Base-by-base conservation (phyloP, 2,329 filamentous ascomycete species). In the Ophiostoma sp. region DNA sequence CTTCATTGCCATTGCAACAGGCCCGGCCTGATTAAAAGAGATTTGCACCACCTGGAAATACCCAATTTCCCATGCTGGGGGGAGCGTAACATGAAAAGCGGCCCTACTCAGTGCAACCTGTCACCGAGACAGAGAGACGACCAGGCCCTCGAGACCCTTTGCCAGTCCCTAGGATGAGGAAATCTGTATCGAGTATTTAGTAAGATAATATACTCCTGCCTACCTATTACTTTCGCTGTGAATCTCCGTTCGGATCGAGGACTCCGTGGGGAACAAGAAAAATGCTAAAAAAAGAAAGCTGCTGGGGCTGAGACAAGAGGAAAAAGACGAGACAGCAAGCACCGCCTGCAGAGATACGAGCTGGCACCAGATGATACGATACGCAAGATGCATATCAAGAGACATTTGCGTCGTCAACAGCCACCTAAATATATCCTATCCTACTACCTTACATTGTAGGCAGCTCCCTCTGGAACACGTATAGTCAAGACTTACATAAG, bases 61-160 rank as follows among this genome's bases (percentile, higher is more conserved):
- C 52, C 62, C 65, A 70, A 70, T 70, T 69, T 70, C 69, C 69
- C 69, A 63, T 11, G 18, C 18, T 14, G 49, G n/a, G 49, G 40
- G 45, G 38, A 27, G 52, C 42, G 65, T 62, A 66, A 63, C 64
- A 41, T 64, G 27, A 18, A 36, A 64, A 38, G 14, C 52, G 65
- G 65, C 41, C 65, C 63, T 49, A 40, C 52, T 66, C 38, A 64
- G 62, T 67, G 36, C 62, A 36, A 69, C 65, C 41, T 60, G 58
- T 62, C 58, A 62, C 58, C 36, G 58, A 16, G 16, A 41, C 16
- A 11, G 38, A 8, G 36, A 27, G 18, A n/a, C n/a, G 18, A 12
- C 4, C n/a, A n/a, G n/a, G 36, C 9, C 36, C 4, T 12, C 4
- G 64, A 38, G 36, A 40, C 27, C 18, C 27, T 18, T 55, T 27